Evolutionary conservation across 1,139 yeast species (phyloP).

Genomic region (Blastobotrys indianensis): DNA sequence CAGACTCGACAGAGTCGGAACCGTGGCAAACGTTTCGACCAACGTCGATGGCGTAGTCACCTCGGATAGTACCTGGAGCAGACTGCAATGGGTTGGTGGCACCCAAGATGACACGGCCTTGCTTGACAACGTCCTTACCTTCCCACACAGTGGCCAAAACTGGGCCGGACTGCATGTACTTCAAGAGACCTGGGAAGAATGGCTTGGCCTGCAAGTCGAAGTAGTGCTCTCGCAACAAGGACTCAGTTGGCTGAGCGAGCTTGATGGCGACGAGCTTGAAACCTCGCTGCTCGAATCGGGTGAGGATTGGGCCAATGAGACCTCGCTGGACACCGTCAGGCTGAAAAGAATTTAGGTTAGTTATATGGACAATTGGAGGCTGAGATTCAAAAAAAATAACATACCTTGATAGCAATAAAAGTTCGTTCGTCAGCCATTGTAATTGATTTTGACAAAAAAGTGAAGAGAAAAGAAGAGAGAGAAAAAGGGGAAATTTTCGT

Average conservation of each 20-base stretch:
- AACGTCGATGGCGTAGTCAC: conserved; percentile 78
- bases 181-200: conserved; percentile 87
- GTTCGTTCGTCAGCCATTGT: conserved; percentile 77
- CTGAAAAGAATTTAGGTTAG: conserved; percentile 22
- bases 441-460: conserved; percentile 8
- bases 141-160: conserved; percentile 99
- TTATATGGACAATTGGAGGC: background rate
- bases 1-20: conserved; percentile 97
- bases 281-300: conserved; percentile 96
- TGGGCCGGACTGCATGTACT: conserved; percentile 98
- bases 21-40: conserved; percentile 99
- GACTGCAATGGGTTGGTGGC: conserved; percentile 98
- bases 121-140: conserved; percentile 99
- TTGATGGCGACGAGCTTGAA: conserved; percentile 96
- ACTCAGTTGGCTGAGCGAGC: conserved; percentile 82
- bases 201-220: conserved; percentile 93
- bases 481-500: conserved; percentile 1
- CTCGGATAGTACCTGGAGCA: conserved; percentile 99
- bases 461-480: conserved; percentile 5
- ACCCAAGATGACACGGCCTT: conserved; percentile 96
- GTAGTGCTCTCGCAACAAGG: conserved; percentile 88
- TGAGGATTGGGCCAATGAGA: conserved; percentile 78
- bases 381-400: conserved; percentile 6
- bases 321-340: conserved; percentile 99
- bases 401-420: conserved; percentile 86